These are phyloP conservation scores for Dovyalis caffra DNA, from an alignment of 345 rosid genomes.

Conservation along the genomic window DNA sequence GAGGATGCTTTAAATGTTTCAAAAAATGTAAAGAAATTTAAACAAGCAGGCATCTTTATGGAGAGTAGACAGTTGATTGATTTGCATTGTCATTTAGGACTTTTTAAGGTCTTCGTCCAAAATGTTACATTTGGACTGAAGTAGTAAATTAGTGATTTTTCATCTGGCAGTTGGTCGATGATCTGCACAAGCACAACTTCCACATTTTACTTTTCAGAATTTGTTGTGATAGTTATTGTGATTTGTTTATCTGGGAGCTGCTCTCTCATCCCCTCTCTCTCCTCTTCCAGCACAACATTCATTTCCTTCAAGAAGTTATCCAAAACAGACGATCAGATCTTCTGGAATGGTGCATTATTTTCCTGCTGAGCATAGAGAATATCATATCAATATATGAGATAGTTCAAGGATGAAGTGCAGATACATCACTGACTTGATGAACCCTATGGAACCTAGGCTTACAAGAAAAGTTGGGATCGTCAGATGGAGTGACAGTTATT, in stretches of 20 bases:
- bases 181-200: neutral
- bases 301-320: constrained; percentile 85
- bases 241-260: neutral
- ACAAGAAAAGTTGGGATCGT: neutral
- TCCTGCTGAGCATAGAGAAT: constrained; percentile 72
- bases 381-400: constrained; percentile 69
- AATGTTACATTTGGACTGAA: neutral
- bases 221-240: neutral
- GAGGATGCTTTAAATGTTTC: neutral
- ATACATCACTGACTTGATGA: constrained; percentile 3
- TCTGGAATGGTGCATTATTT: constrained; percentile 86
- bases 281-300: constrained; percentile 83
- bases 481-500: neutral
- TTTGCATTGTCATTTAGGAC: neutral
- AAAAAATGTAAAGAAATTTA: neutral
- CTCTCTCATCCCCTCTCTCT: neutral
- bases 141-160: neutral
- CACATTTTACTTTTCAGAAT: neutral
- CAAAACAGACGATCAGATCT: constrained; percentile 81
- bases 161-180: neutral
- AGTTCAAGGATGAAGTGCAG: constrained; percentile 48
- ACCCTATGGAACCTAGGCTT: neutral
- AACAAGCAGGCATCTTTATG: neutral
- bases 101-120: neutral
- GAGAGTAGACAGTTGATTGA: neutral